phyloP scores from a whole-genome alignment of 1,284 basidiomycete genomes.

The Austropuccinia psidii region DNA sequence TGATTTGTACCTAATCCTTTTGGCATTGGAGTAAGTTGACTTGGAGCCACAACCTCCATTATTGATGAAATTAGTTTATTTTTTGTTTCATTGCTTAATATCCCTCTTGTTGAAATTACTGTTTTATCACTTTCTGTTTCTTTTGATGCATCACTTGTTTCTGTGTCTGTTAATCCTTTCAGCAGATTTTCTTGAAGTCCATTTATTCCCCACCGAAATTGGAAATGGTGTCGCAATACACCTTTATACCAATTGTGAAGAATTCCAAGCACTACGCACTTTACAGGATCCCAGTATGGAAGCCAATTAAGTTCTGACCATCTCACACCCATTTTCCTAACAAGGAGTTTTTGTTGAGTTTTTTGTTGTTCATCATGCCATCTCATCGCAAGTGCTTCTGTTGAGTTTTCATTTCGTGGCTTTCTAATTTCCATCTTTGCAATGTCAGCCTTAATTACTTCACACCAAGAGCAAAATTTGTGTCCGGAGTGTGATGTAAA shows the following conservation, averaged over 20 bases:
- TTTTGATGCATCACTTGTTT: background rate
- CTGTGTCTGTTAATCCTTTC: background rate
- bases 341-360: background rate
- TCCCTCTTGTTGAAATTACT: too few relatives aligned
- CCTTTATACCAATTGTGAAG: constrained; percentile 27
- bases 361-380: background rate
- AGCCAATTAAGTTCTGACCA: constrained; percentile 24
- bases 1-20: too few relatives aligned
- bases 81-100: background rate
- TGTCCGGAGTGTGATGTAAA: background rate
- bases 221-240: constrained; percentile 8
- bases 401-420: background rate
- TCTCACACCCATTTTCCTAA: background rate
- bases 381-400: background rate
- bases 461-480: background rate
- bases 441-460: background rate
- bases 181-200: background rate
- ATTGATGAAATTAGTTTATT: background rate
- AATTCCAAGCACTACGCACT: background rate
- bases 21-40: too few relatives aligned
- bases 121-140: background rate
- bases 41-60: constrained; percentile 15
- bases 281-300: constrained; percentile 29
- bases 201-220: constrained; percentile 2
- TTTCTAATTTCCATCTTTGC: background rate